phyloP scores from a whole-genome alignment of 2,329 filamentous ascomycete species.

The Fusarium verticillioides region DNA sequence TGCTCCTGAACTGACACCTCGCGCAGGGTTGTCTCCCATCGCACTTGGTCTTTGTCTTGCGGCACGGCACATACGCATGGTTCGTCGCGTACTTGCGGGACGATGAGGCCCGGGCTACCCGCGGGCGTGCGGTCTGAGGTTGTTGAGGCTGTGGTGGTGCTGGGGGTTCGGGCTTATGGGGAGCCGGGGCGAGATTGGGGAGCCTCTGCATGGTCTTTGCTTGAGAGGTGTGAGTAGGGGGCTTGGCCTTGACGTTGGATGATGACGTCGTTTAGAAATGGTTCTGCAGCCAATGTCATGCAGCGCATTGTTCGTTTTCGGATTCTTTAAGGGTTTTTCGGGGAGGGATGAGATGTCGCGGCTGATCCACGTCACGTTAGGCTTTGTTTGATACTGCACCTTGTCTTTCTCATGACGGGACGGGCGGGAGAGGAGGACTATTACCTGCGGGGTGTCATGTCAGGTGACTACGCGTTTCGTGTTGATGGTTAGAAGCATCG shows the following conservation, averaged over 20 bases:
- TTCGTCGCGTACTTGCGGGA: conserved; percentile 14
- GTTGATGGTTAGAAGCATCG: neutral
- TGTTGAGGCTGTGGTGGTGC: neutral
- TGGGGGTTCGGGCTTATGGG: neutral
- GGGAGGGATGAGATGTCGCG: neutral
- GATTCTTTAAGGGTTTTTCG: too few species aligned
- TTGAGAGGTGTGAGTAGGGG: neutral
- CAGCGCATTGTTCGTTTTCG: neutral
- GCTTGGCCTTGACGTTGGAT: neutral
- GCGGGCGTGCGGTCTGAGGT: neutral
- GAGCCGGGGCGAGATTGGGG: conserved; percentile 1
- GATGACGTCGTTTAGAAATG: conserved; percentile 24
- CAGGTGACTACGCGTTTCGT: conserved; percentile 7
- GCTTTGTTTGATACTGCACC: neutral
- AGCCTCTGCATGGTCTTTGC: conserved; percentile 11
- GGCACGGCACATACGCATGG: conserved; percentile 11
- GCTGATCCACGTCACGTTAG: neutral
- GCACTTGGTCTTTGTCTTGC: conserved; percentile 24
- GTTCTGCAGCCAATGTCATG: neutral
- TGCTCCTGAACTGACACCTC: conserved; percentile 1
- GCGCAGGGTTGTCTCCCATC: conserved; percentile 17
- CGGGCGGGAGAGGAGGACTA: neutral
- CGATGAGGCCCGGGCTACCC: neutral
- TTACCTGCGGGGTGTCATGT: neutral
- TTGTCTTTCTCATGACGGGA: neutral